Conservation (phyloP, 1,284 basidiomycete species). For the Fomes fomentarius region DNA sequence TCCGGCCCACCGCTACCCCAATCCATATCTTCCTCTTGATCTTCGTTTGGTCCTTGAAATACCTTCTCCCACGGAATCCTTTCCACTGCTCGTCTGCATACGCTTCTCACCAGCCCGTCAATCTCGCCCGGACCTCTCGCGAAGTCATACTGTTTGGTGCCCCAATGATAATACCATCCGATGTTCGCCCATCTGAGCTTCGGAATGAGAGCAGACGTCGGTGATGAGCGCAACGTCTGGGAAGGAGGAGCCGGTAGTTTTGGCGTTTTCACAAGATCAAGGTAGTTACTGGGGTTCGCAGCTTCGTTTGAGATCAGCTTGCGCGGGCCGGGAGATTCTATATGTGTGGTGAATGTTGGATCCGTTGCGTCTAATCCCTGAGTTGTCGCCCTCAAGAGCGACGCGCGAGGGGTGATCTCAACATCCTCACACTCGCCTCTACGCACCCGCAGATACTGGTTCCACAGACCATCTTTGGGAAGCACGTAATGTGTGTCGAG, state of each 20-base stretch:
- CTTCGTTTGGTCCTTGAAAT: conserved; percentile 39
- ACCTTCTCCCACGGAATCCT: conserved; percentile 72
- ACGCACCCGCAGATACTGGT: conserved; percentile 48
- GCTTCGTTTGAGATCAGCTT: conserved; percentile 70
- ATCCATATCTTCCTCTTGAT: conserved; percentile 30
- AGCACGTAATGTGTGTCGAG: conserved; percentile 84
- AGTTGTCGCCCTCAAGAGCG: conserved; percentile 1
- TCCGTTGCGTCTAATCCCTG: conserved; percentile 16
- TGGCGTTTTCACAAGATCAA: conserved; percentile 47
- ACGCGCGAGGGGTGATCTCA: conserved; percentile 43
- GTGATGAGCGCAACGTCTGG: conserved; percentile 47
- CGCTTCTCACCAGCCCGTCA: conserved; percentile 50
- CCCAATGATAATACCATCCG: conserved; percentile 93
- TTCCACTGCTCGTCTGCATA: conserved; percentile 68
- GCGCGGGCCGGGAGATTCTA: conserved; percentile 53
- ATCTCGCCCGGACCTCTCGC: conserved; percentile 66
- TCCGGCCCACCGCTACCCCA: conserved; percentile 60
- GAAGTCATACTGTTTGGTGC: conserved; percentile 90
- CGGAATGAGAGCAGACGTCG: conserved; percentile 57
- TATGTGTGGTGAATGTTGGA: neutral
- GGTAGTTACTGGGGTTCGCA: conserved; percentile 54
- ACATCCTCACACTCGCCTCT: conserved; percentile 34
- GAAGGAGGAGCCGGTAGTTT: conserved; percentile 66
- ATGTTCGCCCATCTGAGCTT: conserved; percentile 92
- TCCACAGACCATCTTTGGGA: conserved; percentile 76